Percentiles rank a stretch among this genome's conserved stretches.
phyloP scores from a whole-genome alignment of 352 stramenopile genomes.

The Blastocystis sp. region DNA sequence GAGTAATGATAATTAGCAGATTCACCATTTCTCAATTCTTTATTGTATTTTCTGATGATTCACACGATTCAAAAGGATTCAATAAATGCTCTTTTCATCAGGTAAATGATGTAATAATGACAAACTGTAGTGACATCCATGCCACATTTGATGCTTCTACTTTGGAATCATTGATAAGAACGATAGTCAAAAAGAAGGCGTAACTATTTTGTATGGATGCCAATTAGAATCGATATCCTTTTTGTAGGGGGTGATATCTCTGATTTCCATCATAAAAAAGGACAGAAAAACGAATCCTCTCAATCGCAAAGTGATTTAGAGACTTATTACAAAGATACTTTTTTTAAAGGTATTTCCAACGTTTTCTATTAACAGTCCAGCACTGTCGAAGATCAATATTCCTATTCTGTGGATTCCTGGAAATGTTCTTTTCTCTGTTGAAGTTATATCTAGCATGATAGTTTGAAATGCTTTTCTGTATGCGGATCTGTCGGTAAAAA shows the following conservation, averaged over 20 bases:
- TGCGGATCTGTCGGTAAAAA: not conserved
- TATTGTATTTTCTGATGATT: not conserved
- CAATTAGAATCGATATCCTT: constrained; percentile 25
- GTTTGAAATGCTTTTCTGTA: not conserved
- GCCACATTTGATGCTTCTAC: not conserved
- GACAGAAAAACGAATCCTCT: not conserved
- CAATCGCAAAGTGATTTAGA: not conserved
- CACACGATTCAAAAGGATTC: not conserved
- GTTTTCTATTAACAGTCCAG: not conserved
- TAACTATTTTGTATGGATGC: not conserved
- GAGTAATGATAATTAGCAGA: not conserved
- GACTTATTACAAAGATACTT: not conserved
- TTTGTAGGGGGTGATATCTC: constrained; percentile 15
- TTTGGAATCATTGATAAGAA: not conserved
- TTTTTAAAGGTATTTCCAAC: not conserved
- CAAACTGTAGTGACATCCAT: not conserved
- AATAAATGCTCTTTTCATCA: constrained; percentile 13
- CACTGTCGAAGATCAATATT: not conserved
- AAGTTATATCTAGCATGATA: constrained; percentile 19
- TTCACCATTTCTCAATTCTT: too few relatives aligned
- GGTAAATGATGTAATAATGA: not conserved
- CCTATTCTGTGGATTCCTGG: constrained; percentile 43
- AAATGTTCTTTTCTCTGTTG: not conserved
- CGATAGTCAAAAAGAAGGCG: not conserved
- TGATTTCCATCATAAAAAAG: not conserved